Evolutionary conservation across 768 basidiomycete species (phyloP).

Genomic region (Pholiota molesta): DNA sequence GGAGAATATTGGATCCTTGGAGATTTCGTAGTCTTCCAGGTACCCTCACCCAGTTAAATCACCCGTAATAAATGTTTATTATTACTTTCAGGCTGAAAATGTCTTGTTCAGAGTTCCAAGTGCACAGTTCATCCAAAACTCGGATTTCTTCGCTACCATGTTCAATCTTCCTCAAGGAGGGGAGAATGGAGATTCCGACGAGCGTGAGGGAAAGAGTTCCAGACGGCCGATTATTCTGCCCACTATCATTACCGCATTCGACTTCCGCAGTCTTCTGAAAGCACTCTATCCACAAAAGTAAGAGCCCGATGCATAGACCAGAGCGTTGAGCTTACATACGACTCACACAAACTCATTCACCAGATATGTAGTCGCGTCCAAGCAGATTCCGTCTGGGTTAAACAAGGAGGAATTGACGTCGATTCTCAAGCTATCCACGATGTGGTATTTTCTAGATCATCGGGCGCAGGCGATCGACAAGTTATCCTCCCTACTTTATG

Average conservation of each 20-base stretch:
- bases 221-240: not conserved
- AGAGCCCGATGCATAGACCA: no score
- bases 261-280: not conserved
- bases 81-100: not conserved
- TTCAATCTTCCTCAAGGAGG: not conserved
- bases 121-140: not conserved
- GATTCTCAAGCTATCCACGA: constrained; percentile 2
- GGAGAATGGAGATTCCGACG: not conserved
- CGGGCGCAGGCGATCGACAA: not conserved
- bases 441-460: constrained; percentile 4
- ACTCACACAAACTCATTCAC: not conserved
- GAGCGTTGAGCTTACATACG: not conserved
- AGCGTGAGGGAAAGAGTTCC: not conserved
- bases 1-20: not conserved
- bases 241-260: not conserved
- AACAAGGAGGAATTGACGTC: not conserved
- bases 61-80: not conserved
- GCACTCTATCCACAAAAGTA: not conserved
- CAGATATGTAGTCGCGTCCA: not conserved
- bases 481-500: not conserved
- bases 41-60: not conserved
- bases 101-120: not conserved
- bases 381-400: not conserved
- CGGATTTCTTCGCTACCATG: not conserved
- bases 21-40: not conserved